Evolutionary conservation across 2,329 filamentous ascomycete genomes (phyloP).

Genomic region (Aspergillus luchuensis): DNA sequence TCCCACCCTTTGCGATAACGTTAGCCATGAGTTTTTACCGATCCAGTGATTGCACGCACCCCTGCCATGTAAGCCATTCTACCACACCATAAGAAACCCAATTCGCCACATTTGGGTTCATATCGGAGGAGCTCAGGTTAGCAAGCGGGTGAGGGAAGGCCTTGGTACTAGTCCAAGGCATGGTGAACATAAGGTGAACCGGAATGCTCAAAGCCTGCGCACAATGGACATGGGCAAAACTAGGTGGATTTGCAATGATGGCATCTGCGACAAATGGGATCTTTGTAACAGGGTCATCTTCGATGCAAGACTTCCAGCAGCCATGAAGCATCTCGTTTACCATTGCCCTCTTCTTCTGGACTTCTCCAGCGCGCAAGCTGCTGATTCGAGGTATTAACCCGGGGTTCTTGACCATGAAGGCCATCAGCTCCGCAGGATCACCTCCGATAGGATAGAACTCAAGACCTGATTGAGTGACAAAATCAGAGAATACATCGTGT

Average conservation of each 20-base stretch:
- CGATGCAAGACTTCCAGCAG: slow-evolving; percentile 45
- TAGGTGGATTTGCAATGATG: slow-evolving; percentile 59
- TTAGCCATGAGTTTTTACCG: background rate
- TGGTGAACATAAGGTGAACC: slow-evolving; percentile 56
- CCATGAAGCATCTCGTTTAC: slow-evolving; percentile 44
- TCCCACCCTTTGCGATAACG: slow-evolving; percentile 34
- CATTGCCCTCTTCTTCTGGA: slow-evolving; percentile 34
- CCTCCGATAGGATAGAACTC: slow-evolving; percentile 63
- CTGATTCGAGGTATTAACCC: slow-evolving; percentile 44
- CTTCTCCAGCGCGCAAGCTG: slow-evolving; percentile 39
- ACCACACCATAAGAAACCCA: slow-evolving; percentile 52
- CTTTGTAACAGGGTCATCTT: slow-evolving; percentile 30
- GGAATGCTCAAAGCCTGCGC: slow-evolving; percentile 54
- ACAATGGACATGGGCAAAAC: slow-evolving; percentile 56
- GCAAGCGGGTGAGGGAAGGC: slow-evolving; percentile 55
- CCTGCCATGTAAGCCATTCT: slow-evolving; percentile 55
- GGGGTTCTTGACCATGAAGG: slow-evolving; percentile 55
- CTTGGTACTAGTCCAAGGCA: slow-evolving; percentile 53
- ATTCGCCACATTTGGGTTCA: slow-evolving; percentile 43
- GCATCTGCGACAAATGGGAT: slow-evolving; percentile 56
- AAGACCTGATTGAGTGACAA: slow-evolving; percentile 55
- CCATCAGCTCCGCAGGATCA: slow-evolving; percentile 56
- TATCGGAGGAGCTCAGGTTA: slow-evolving; percentile 44
- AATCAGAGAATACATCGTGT: slow-evolving; percentile 56
- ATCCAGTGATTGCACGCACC: slow-evolving; percentile 29